A percentile compares a stretch with the other conserved stretches of the same genome.
Evolutionary conservation across 2,329 filamentous ascomycete species (phyloP).

Genomic region (Hymenoscyphus infarciens): DNA sequence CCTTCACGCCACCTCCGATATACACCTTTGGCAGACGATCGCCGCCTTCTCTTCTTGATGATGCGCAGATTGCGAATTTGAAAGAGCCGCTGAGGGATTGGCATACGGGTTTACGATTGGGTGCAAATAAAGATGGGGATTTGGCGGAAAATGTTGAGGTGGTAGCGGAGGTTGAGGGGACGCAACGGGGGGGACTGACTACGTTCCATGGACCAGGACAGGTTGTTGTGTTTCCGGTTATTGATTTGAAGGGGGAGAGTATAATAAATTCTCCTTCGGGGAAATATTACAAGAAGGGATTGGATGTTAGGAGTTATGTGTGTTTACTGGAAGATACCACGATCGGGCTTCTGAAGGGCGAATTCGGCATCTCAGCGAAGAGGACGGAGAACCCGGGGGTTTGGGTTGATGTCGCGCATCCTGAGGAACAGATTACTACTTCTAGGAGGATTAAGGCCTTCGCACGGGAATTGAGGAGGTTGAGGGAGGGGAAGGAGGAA

Average conservation of each 20-base stretch:
- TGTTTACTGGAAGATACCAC: neutral
- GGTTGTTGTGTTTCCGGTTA: conserved; percentile 83
- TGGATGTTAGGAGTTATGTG: conserved; percentile 63
- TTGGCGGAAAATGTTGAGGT: neutral
- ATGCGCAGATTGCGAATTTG: conserved; percentile 7
- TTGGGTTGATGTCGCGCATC: conserved; percentile 52
- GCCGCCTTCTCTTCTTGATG: conserved; percentile 47
- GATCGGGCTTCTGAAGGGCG: conserved; percentile 15
- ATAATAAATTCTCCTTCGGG: neutral
- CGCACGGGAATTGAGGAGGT: conserved; percentile 10
- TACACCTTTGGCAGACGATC: conserved; percentile 83
- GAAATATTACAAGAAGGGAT: conserved; percentile 15
- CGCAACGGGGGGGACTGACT: conserved; percentile 76
- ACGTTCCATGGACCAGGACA: conserved; percentile 97
- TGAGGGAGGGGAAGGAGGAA: conserved; percentile 9
- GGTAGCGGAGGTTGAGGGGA: conserved; percentile 33
- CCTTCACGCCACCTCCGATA: conserved; percentile 76
- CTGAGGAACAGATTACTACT: neutral
- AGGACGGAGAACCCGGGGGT: conserved; percentile 79
- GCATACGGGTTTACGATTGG: neutral
- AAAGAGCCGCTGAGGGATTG: neutral
- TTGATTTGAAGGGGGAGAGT: conserved; percentile 60
- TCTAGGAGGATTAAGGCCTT: conserved; percentile 16
- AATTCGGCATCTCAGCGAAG: conserved; percentile 58
- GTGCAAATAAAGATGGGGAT: neutral